Percentiles rank a stretch among this genome's conserved stretches.
Conservation (phyloP, 2,329 filamentous ascomycete genomes). For the Elsinoe ampelina region DNA sequence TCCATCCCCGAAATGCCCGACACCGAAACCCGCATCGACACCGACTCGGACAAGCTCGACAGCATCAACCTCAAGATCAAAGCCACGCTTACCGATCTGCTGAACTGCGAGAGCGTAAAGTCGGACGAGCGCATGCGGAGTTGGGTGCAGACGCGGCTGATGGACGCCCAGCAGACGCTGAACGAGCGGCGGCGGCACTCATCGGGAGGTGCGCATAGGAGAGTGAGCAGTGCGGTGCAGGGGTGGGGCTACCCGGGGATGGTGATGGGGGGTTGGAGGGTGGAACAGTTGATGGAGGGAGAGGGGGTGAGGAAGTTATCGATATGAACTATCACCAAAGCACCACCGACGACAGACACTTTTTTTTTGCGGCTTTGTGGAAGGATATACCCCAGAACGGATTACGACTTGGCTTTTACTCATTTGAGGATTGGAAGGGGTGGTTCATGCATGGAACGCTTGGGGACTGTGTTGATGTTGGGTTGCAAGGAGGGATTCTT, state of each 20-base stretch:
- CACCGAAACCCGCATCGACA: conserved; percentile 23
- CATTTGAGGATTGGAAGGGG: too few species aligned
- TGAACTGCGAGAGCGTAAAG: conserved; percentile 44
- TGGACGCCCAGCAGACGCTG: conserved; percentile 45
- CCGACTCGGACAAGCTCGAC: conserved; percentile 39
- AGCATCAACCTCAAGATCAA: conserved; percentile 46
- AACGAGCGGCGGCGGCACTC: conserved; percentile 30
- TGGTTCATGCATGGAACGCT: too few species aligned
- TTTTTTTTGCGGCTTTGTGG: too few species aligned
- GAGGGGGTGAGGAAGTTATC: conserved; percentile 10
- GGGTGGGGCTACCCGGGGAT: not conserved
- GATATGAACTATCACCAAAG: not conserved
- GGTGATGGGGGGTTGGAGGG: not conserved
- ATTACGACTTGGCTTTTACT: too few species aligned
- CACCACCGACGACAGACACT: too few species aligned
- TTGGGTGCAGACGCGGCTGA: conserved; percentile 45
- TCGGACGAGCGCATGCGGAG: conserved; percentile 37
- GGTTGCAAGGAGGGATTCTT: too few species aligned
- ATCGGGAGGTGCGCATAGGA: not conserved
- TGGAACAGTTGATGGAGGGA: not conserved
- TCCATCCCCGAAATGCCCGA: conserved; percentile 17
- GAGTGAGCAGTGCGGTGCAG: not conserved
- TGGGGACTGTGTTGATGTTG: too few species aligned
- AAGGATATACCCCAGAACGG: too few species aligned
- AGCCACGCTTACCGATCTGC: conserved; percentile 43